These are phyloP conservation scores for Lachnellula occidentalis DNA, from an alignment of 2,329 filamentous ascomycete species.

Conservation along the genomic window DNA sequence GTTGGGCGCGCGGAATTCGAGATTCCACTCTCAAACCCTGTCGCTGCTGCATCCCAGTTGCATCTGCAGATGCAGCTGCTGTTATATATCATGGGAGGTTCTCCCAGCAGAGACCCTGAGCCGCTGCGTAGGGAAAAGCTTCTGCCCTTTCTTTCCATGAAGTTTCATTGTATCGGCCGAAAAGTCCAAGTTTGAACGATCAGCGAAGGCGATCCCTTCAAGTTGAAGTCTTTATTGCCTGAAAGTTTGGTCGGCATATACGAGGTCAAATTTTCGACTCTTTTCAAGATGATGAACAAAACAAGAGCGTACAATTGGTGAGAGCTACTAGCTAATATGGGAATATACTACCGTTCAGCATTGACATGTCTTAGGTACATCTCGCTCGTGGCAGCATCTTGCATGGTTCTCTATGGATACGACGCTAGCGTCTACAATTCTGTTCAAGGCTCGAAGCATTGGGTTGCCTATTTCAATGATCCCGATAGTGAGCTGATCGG, in stretches of 20 bases:
- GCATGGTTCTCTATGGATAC: conserved; percentile 71
- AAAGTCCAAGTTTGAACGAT: too few species aligned
- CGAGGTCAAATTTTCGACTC: background rate
- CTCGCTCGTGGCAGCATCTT: conserved; percentile 63
- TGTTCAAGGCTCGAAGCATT: conserved; percentile 61
- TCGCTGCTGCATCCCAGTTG: background rate
- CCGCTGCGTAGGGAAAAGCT: background rate
- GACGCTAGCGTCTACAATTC: conserved; percentile 72
- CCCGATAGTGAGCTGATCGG: conserved; percentile 40
- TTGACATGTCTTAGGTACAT: conserved; percentile 48
- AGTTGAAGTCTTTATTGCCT: background rate
- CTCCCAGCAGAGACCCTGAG: background rate
- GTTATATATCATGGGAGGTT: background rate
- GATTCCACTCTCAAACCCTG: background rate
- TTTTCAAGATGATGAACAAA: conserved; percentile 2
- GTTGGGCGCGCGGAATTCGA: background rate
- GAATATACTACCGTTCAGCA: background rate
- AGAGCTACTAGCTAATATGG: background rate
- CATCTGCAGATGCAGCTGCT: background rate
- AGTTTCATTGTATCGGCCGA: too few species aligned
- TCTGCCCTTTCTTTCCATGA: background rate
- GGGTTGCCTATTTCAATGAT: conserved; percentile 56
- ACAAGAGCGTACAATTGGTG: conserved; percentile 6
- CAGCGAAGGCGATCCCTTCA: background rate
- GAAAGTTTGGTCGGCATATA: background rate